Percentiles rank a stretch among this genome's conserved stretches.
Evolutionary conservation across 257 asterid species (phyloP).

Genomic region (Solanum clarkiae): DNA sequence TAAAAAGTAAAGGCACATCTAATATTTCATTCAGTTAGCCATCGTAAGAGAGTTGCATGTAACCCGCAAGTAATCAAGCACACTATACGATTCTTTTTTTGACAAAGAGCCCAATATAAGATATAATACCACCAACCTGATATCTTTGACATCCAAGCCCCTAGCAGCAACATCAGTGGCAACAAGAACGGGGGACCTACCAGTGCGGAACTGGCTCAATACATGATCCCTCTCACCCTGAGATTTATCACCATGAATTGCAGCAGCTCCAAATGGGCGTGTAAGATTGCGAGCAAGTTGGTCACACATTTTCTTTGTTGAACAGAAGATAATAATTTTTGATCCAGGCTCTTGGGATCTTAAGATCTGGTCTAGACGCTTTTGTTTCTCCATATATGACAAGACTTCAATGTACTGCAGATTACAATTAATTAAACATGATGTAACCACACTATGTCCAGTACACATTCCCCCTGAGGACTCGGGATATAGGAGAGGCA

Average conservation of each 20-base stretch:
- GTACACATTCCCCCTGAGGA: background rate
- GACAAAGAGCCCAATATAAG: too few relatives aligned
- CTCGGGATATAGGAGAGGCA: background rate
- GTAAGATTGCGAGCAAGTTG: constrained; percentile 58
- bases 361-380: constrained; percentile 81
- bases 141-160: constrained; percentile 94
- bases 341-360: constrained; percentile 97
- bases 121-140: constrained; percentile 36
- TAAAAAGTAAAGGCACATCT: background rate
- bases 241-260: constrained; percentile 96
- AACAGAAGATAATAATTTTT: constrained; percentile 82
- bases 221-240: constrained; percentile 93
- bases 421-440: background rate
- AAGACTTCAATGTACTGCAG: constrained; percentile 68
- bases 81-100: background rate
- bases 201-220: constrained; percentile 75
- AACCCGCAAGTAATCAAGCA: background rate
- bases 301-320: constrained; percentile 96
- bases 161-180: constrained; percentile 99
- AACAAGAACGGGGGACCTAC: constrained; percentile 84
- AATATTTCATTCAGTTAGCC: background rate
- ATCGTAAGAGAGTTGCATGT: background rate
- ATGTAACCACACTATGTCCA: background rate
- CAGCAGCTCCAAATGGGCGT: constrained; percentile 81
- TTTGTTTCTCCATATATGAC: constrained; percentile 64